Percentiles rank a stretch among this genome's conserved stretches.
Conservation (phyloP, 1,284 basidiomycete species). For the Malassezia caprae region DNA sequence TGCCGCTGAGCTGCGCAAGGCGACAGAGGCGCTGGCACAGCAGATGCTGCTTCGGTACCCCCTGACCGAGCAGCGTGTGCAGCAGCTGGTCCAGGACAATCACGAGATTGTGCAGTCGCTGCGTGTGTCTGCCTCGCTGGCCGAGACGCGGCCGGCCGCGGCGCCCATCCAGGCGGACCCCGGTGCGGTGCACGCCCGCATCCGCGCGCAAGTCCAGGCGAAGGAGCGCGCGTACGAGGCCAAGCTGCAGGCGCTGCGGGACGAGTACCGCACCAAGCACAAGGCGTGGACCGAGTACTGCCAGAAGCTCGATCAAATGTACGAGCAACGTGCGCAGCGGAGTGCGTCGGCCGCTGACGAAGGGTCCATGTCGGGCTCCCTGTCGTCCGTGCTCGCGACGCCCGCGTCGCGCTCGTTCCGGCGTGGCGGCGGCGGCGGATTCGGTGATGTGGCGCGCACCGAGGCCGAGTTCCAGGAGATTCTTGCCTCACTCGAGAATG, state of each 20-base stretch:
- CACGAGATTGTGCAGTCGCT: background rate
- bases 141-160: background rate
- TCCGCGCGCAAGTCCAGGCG: background rate
- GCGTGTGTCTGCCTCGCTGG: background rate
- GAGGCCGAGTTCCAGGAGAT: slow-evolving; percentile 97
- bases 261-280: slow-evolving; percentile 33
- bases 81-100: background rate
- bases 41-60: slow-evolving; percentile 8
- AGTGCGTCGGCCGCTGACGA: slow-evolving; percentile 22
- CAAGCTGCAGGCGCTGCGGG: slow-evolving; percentile 30
- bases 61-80: background rate
- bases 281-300: slow-evolving; percentile 39
- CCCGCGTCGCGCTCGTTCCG: slow-evolving; percentile 8
- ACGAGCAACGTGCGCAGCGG: slow-evolving; percentile 27
- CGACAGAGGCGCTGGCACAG: slow-evolving; percentile 1
- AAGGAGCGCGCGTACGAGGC: background rate
- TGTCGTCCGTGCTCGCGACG: slow-evolving; percentile 1
- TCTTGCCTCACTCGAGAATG: slow-evolving; percentile 78
- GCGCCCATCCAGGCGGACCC: background rate
- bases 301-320: slow-evolving; percentile 29
- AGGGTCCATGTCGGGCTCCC: background rate
- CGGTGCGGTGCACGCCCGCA: background rate
- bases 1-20: background rate
- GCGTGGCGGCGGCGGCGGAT: slow-evolving; percentile 32
- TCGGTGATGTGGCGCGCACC: slow-evolving; percentile 82